A percentile compares a stretch with the other conserved stretches of the same genome.
Conservation (phyloP, 2,329 filamentous ascomycete genomes). For the Paecilomyces sp. region DNA sequence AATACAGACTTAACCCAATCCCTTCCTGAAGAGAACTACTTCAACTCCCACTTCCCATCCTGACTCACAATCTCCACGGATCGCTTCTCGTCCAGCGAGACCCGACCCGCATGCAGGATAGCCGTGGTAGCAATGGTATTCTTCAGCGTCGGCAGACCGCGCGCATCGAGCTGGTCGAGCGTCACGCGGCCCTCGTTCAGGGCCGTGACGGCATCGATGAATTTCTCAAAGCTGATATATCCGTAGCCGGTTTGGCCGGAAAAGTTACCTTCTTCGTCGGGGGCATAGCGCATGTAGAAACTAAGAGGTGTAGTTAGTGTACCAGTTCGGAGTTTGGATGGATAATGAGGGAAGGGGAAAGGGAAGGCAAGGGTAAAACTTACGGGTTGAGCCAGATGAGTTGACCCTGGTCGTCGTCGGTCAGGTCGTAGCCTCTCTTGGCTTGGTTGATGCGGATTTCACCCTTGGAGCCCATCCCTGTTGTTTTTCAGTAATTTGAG, state of each 20-base stretch:
- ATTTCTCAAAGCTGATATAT: conserved; percentile 93
- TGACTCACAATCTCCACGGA: conserved; percentile 61
- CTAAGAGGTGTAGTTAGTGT: conserved; percentile 17
- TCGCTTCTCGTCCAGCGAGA: conserved; percentile 75
- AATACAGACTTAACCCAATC: not conserved
- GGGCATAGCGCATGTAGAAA: conserved; percentile 91
- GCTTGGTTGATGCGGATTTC: conserved; percentile 89
- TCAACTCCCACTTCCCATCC: conserved; percentile 55
- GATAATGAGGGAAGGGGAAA: not conserved
- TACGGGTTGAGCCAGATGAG: conserved; percentile 82
- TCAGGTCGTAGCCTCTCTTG: conserved; percentile 88
- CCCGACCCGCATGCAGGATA: conserved; percentile 78
- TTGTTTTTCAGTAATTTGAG: conserved; percentile 1
- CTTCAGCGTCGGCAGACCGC: conserved; percentile 73
- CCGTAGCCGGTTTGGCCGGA: conserved; percentile 85
- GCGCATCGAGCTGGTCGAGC: conserved; percentile 68
- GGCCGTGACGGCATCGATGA: conserved; percentile 75
- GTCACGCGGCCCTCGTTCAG: conserved; percentile 68
- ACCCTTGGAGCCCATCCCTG: conserved; percentile 68
- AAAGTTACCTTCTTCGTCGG: conserved; percentile 93
- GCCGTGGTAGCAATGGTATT: conserved; percentile 91
- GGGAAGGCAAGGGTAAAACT: conserved; percentile 19
- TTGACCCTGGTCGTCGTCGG: conserved; percentile 62
- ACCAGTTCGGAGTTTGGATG: too few relatives aligned
- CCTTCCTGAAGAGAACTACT: conserved; percentile 22